Conservation (phyloP, 805 yeast genomes). For the Pichia deserticola region DNA sequence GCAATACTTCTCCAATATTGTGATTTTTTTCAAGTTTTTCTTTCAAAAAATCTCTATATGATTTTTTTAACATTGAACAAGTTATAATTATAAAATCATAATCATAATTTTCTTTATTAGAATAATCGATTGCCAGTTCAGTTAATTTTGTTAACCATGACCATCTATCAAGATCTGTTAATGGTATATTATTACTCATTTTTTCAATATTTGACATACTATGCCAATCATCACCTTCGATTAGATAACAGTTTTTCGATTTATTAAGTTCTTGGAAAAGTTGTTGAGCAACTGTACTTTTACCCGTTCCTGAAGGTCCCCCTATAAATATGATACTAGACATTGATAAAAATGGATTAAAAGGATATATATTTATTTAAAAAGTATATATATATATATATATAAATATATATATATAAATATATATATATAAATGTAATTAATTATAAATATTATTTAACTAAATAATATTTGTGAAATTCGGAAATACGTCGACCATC, state of each 20-base stretch:
- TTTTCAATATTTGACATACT: constrained; percentile 64
- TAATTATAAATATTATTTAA: too few relatives aligned
- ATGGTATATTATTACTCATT: constrained; percentile 75
- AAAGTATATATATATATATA: too few relatives aligned
- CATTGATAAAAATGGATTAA: not conserved
- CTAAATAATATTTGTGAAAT: too few relatives aligned
- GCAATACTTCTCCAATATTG: constrained; percentile 33
- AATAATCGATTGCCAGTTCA: constrained; percentile 30
- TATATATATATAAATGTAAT: too few relatives aligned
- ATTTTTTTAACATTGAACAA: constrained; percentile 77
- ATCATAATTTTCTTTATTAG: constrained; percentile 16
- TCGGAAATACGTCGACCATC: too few relatives aligned
- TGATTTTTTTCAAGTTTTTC: constrained; percentile 19
- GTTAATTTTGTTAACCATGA: constrained; percentile 68
- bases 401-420: too few relatives aligned
- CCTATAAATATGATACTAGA: constrained; percentile 52
- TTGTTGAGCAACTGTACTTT: constrained; percentile 63
- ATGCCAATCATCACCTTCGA: constrained; percentile 85
- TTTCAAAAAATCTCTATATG: constrained; percentile 60
- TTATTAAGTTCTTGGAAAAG: constrained; percentile 40
- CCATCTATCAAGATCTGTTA: constrained; percentile 88
- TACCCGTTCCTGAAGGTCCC: constrained; percentile 97
- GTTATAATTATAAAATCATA: constrained; percentile 46
- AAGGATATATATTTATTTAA: too few relatives aligned
- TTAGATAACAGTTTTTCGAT: constrained; percentile 19